Base-by-base conservation (phyloP, 805 yeast species). In the Saturnispora silvae region DNA sequence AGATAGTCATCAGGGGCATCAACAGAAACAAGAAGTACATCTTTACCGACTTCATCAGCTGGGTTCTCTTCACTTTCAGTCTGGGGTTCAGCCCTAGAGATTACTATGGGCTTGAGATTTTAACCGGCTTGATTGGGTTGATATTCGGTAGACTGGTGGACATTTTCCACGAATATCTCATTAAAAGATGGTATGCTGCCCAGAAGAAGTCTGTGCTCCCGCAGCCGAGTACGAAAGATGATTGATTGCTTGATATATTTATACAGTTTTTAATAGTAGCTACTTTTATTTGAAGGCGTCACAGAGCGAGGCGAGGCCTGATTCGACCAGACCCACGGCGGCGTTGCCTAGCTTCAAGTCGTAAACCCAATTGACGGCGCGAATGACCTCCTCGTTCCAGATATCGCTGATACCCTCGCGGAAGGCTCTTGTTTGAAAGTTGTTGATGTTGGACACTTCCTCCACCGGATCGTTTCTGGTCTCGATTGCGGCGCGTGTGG, bases 31-130 rank as follows among this genome's bases (percentile, higher is more conserved):
- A 76, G 37, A 78, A 80, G 40, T 75, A 80, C 34, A 65, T 87
- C 8, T 77, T 76, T 34, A 89, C 96, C 0, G 98, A 92, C 56
- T 60, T 72, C 14, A 70, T 86, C 27, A 95, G 95, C 4, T 86
- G 94, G 89, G 57, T 83, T 1, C 60, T 92, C 28, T 75, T 77
- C 47, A 64, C 77, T 31, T 63, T 78, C 19, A 70, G 71, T 49
- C 61, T 84, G 43, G 94, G 95, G 2, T 63, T 75, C 33, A 65
- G 76, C 39, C 94, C 94, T 7, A 62, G 92, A 22, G 63, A 64
- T 31, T 68, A 72, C 56, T 71, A 77, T 47, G 38, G 74, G 2
- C 44, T 77, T 1, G 83, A 65, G 64, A 50, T 63, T 39, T 28
- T 71, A 2, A 27, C 76, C 1, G 67, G 76, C 0, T 54, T 76